Evolutionary conservation across 2,329 filamentous ascomycete species (phyloP).

Genomic region (Scopulariopsis brevicaulis): DNA sequence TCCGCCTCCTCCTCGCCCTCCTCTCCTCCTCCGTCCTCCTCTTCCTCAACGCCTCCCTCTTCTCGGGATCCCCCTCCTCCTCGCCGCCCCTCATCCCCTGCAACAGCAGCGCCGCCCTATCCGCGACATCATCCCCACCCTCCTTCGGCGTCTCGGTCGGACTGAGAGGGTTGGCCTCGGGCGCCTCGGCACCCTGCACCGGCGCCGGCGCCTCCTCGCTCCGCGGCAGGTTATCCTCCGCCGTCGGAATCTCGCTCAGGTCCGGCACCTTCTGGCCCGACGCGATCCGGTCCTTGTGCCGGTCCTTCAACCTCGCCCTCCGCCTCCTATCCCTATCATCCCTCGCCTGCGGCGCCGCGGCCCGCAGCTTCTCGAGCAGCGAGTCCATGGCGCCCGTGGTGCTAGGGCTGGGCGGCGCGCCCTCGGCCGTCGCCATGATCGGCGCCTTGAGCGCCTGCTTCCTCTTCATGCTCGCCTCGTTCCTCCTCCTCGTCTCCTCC

Average conservation of each 20-base stretch:
- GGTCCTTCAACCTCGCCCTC: constrained; percentile 78
- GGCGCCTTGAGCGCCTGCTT: constrained; percentile 61
- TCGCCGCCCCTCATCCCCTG: constrained; percentile 69
- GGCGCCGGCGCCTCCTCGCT: background rate
- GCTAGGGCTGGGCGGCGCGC: constrained; percentile 49
- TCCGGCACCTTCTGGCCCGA: constrained; percentile 84
- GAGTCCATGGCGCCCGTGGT: constrained; percentile 92
- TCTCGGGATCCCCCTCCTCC: constrained; percentile 35
- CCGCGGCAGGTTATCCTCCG: constrained; percentile 21
- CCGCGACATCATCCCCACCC: constrained; percentile 65
- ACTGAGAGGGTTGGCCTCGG: constrained; percentile 19
- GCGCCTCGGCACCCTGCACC: background rate
- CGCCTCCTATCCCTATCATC: constrained; percentile 84
- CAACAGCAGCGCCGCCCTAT: constrained; percentile 71
- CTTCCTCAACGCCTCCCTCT: constrained; percentile 50
- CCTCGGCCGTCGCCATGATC: constrained; percentile 34
- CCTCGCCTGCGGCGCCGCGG: constrained; percentile 78
- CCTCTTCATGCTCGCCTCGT: constrained; percentile 86
- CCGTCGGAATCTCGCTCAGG: constrained; percentile 41
- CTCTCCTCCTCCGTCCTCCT: constrained; percentile 75
- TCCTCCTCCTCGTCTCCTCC: constrained; percentile 74
- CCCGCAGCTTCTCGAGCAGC: constrained; percentile 85
- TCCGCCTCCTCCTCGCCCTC: constrained; percentile 51
- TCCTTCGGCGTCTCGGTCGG: constrained; percentile 33
- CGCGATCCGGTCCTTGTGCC: constrained; percentile 79